A percentile compares a stretch with the other conserved stretches of the same genome.
phyloP scores from a whole-genome alignment of 2,329 filamentous ascomycete genomes.

The Penicillium sp. region DNA sequence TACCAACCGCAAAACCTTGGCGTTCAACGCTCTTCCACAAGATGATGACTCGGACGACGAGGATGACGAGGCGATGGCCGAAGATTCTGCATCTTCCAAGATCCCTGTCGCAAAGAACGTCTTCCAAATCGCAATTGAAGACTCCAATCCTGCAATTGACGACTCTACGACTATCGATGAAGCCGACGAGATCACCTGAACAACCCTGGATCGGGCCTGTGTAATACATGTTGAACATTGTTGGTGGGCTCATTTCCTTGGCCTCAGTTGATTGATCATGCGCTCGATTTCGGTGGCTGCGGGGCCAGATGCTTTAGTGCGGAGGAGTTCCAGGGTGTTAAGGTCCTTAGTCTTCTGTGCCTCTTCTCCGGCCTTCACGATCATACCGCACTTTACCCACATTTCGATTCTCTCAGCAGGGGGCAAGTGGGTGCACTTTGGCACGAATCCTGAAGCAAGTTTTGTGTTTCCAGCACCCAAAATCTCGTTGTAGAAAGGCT shows the following conservation, averaged over 20 bases:
- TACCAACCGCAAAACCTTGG: slow-evolving; percentile 37
- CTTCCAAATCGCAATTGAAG: slow-evolving; percentile 12
- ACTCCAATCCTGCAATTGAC: slow-evolving; percentile 25
- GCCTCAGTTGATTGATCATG: slow-evolving; percentile 59
- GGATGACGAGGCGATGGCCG: slow-evolving; percentile 33
- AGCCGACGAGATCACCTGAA: slow-evolving; percentile 48
- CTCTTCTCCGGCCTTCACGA: slow-evolving; percentile 86
- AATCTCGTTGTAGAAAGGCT: slow-evolving; percentile 90
- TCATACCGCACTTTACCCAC: slow-evolving; percentile 95
- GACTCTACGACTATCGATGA: slow-evolving; percentile 36
- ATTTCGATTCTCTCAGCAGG: slow-evolving; percentile 74
- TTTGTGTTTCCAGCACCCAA: slow-evolving; percentile 87
- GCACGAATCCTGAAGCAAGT: slow-evolving; percentile 77
- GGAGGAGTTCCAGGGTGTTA: slow-evolving; percentile 69
- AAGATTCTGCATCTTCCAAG: slow-evolving; percentile 28
- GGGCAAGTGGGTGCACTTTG: slow-evolving; percentile 76
- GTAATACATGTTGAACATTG: slow-evolving; percentile 13
- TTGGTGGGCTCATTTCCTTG: slow-evolving; percentile 40
- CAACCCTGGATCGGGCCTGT: neutral
- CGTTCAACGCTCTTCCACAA: slow-evolving; percentile 40
- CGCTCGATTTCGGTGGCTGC: slow-evolving; percentile 79
- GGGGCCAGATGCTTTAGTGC: slow-evolving; percentile 69
- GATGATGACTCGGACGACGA: slow-evolving; percentile 51
- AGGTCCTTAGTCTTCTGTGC: slow-evolving; percentile 78
- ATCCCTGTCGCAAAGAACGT: slow-evolving; percentile 17